These are phyloP conservation scores for Dionaea muscipula DNA, from an alignment of 179 eudicot species.

Conservation along the genomic window DNA sequence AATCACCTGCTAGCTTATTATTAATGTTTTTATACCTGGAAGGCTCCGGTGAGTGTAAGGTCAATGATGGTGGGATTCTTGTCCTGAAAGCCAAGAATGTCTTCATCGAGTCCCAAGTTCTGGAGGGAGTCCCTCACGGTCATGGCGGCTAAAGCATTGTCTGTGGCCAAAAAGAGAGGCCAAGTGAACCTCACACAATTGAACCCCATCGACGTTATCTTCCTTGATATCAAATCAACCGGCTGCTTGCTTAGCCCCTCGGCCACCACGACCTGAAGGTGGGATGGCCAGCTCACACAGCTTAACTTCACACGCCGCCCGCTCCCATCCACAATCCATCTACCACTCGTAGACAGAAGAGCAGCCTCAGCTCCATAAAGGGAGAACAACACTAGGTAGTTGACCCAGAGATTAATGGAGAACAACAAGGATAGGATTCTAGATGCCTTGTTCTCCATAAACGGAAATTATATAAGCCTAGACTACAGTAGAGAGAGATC, in stretches of 20 bases:
- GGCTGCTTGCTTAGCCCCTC: constrained; percentile 82
- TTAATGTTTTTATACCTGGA: constrained; percentile 35
- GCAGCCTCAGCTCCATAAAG: neutral
- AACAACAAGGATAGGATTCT: constrained; percentile 2
- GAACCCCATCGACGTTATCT: constrained; percentile 50
- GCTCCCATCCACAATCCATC: constrained; percentile 65
- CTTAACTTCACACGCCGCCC: constrained; percentile 70
- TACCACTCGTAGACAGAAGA: constrained; percentile 52
- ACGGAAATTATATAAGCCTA: too few species aligned
- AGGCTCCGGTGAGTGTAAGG: constrained; percentile 51
- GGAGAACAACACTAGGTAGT: neutral
- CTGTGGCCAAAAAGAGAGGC: constrained; percentile 60
- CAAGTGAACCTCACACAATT: constrained; percentile 88
- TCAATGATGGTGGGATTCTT: constrained; percentile 67
- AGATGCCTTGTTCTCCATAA: too few species aligned
- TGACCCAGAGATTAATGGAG: too few species aligned
- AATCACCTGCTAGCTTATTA: too few species aligned
- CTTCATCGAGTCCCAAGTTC: constrained; percentile 32
- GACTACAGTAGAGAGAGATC: too few species aligned
- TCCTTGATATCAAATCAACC: constrained; percentile 33
- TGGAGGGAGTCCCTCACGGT: constrained; percentile 51
- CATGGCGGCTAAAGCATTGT: constrained; percentile 33
- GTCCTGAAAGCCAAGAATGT: constrained; percentile 42
- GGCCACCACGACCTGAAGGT: constrained; percentile 54
- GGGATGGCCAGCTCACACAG: constrained; percentile 80